Evolutionary conservation across 257 asterid species (phyloP), one percentile per base, ranked within the genome.

Genomic region (Solanum raphanifolium): DNA sequence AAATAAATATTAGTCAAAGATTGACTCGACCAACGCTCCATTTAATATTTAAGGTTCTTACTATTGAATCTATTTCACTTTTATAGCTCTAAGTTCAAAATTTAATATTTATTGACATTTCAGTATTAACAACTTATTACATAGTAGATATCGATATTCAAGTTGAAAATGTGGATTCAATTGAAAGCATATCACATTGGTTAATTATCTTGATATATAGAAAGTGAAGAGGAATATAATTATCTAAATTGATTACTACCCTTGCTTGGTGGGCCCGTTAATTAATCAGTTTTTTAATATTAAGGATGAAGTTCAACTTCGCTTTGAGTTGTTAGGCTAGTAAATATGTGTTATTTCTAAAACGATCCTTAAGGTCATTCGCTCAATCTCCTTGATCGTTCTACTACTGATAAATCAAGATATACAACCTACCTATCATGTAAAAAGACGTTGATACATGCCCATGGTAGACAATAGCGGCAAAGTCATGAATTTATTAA

Each of bases 331-430:
- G 13, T 18, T 72, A 18, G 0, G 15, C 43, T 72, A 2, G 27
- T 32, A 72, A 72, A 2, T 13, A 68, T 29, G 25, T 10, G 6
- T 1, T 16, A 72, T 11, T 72, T 72, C 7, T 72, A 72, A 72
- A 72, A 32, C 2, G 4, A 13, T 9, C 25, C 0, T 72, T 72
- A 72, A 72, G 13, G 39, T 32, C 25, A 72, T 15, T 71, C 0
- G 0, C n/a, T 71, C 4, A 2, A 16, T 71, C 62, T 0, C 41
- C 3, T 71, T 0, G 7, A 3, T 0, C 2, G 3, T 3, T 15
- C 16, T 15, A 21, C 78, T 16, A 16, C 3, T 0, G 0, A 29
- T 13, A 6, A 9, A 69, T 69, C 38, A 69, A 69, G 23, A 69
- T 29, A 69, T 29, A 35, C 4, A 13, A 0, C 2, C 25, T 1